Evolutionary conservation across 176 grass and related monocot genomes (phyloP), one percentile per base, ranked within the genome.

Genomic region (Cocos nucifera): DNA sequence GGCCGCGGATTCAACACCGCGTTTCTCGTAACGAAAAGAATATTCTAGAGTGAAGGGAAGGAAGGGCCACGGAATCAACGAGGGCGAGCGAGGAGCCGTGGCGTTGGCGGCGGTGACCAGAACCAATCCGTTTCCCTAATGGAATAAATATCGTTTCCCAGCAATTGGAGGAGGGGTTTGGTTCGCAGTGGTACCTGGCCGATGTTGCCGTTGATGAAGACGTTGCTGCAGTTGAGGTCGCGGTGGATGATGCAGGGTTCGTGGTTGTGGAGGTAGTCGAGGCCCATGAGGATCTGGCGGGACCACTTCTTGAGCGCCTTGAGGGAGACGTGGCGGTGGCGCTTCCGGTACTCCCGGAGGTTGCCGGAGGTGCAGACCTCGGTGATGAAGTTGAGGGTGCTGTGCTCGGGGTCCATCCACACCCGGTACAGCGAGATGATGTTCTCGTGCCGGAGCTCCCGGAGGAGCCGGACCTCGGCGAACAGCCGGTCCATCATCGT

Each of bases 141-240:
- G 26, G 26, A 28, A 28, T 5, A 28, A 21, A 28, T 4, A 2
- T 8, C 32, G 32, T 9, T 35, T 35, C 1, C 32, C 32, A 35
- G 8, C 8, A 35, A 35, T 9, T 6, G 32, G 8, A 35, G 32
- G 32, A 35, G 32, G 32, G 6, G 26, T 28, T 0, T 28, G 4
- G 49, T 17, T 15, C 22, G 22, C n/a, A 8, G 7, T 70, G 91
- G 7, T 73, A 97, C 92, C 87, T 97, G 78, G n/a, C 93, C 93
- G 15, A 79, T 75, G 77, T 97, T 97, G 72, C 93, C 93, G 57
- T 97, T 97, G 81, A 97, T 97, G 84, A 97, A 97, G 21, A 97
- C 79, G 69, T 97, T 97, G 69, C 87, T 91, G 76, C 93, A 98
- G 59, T 98, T 98, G 67, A 98, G 81, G 50, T 98, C 84, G n/a